These are phyloP conservation scores for Strobilomyces confusus DNA, from an alignment of 768 basidiomycete genomes.

Conservation along the genomic window DNA sequence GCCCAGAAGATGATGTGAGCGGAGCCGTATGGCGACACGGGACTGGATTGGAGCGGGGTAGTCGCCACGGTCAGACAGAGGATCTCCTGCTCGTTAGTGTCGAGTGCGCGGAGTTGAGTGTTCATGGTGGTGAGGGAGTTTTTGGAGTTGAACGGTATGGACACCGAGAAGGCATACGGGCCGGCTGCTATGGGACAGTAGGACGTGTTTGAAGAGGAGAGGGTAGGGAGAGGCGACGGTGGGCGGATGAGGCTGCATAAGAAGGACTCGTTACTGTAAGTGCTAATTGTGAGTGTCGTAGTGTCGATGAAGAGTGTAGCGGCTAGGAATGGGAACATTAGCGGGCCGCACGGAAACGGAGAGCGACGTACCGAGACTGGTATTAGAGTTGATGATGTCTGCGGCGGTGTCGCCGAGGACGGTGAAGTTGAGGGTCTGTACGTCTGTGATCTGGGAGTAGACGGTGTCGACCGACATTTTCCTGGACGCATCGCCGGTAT, in stretches of 20 bases:
- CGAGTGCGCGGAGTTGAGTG: conserved; percentile 84
- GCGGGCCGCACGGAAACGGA: background rate
- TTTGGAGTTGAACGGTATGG: conserved; percentile 59
- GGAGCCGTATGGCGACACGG: conserved; percentile 57
- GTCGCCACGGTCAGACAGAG: conserved; percentile 76
- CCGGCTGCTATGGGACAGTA: conserved; percentile 83
- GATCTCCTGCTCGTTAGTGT: conserved; percentile 77
- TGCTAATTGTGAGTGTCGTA: conserved; percentile 71
- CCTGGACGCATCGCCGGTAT: conserved; percentile 45
- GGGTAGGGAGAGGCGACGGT: conserved; percentile 60
- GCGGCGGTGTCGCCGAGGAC: conserved; percentile 62
- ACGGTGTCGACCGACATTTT: conserved; percentile 67
- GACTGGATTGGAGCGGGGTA: conserved; percentile 68
- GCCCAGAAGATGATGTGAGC: conserved; percentile 70
- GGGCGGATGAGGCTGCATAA: conserved; percentile 80
- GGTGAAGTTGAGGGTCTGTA: conserved; percentile 59
- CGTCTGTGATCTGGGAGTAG: conserved; percentile 64
- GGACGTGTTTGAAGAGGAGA: conserved; percentile 29
- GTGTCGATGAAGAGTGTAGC: conserved; percentile 88
- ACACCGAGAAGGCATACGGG: conserved; percentile 74
- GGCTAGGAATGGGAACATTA: conserved; percentile 25
- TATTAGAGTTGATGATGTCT: conserved; percentile 55
- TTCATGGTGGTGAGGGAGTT: conserved; percentile 79
- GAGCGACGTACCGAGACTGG: conserved; percentile 56
- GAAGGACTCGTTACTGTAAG: conserved; percentile 66